Base-by-base conservation (phyloP, 805 yeast genomes). In the Metschnikowia matae region DNA sequence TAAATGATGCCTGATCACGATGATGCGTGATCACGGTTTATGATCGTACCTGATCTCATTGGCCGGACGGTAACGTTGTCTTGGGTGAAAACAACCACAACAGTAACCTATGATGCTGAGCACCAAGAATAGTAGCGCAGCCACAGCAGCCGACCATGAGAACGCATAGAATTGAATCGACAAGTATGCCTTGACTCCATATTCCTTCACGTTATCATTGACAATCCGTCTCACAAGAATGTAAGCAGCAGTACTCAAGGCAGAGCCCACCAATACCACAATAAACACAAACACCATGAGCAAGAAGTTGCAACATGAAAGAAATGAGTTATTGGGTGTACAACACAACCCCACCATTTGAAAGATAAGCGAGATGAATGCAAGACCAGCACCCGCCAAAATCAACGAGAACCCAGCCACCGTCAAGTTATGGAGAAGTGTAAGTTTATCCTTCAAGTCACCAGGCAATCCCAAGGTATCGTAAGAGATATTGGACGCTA, bases 191-290 rank as follows among this genome's bases (percentile, higher is more conserved):
- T 66, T 63, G 44, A 84, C 74, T 14, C 95, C 95, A 57, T 72
- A 82, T 2, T 64, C 62, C 2, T 60, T 63, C 11, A 67, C 66
- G 33, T 70, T 68, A 33, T 80, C 67, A 58, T 84, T 81, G 69
- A 88, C 73, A 48, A 77, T 70, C 11, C 70, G 66, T 51, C 76
- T 67, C 53, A 84, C 73, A 49, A 73, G 73, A 4, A 69, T 50
- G 68, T 71, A 85, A n/a, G 79, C 70, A 15, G 84, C 94, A 0
- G 92, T 85, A 29, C 85, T 73, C 20, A 84, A 68, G 14, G 76
- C 88, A 29, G 82, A 15, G 11, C 80, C 73, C 13, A 79, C 53
- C 7, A 77, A 31, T 0, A 80, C 69, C 18, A 79, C 39, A 6
- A 85, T 41, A 43, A 76, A 66, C 6, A 82, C 75, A 31, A 78